Conservation (phyloP, 768 basidiomycete genomes). For the Termitomyces sp. region DNA sequence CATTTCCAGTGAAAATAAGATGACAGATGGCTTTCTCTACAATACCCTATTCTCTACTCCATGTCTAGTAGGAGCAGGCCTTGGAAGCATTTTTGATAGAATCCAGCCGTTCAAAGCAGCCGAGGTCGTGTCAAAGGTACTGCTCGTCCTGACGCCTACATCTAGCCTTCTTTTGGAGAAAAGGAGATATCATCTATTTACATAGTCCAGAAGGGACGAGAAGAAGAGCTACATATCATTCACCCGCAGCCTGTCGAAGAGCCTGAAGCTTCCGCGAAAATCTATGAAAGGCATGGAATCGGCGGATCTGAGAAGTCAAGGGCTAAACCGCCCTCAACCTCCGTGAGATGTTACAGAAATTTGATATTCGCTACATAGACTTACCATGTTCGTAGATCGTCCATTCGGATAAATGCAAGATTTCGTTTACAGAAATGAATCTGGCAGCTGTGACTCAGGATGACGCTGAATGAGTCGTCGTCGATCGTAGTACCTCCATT, state of each 20-base stretch:
- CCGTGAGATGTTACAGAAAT: neutral
- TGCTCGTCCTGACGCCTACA: neutral
- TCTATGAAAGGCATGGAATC: neutral
- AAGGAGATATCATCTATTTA: neutral
- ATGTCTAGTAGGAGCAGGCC: neutral
- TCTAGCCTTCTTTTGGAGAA: neutral
- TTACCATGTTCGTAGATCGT: neutral
- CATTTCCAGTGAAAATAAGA: neutral
- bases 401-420: neutral
- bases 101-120: neutral
- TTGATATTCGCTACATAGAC: neutral
- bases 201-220: neutral
- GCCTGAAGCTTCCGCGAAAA: neutral
- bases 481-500: neutral
- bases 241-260: neutral
- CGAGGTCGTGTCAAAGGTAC: neutral
- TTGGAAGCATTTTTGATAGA: neutral
- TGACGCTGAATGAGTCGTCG: constrained; percentile 1
- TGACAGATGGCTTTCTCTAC: neutral
- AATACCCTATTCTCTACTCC: neutral
- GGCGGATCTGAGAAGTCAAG: neutral
- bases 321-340: neutral
- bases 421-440: neutral
- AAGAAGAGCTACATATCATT: neutral
- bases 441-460: constrained; percentile 7